A percentile compares a stretch with the other conserved stretches of the same genome.
These are phyloP conservation scores for Fusarium sp. DNA, from an alignment of 2,329 filamentous ascomycete species.

Conservation along the genomic window DNA sequence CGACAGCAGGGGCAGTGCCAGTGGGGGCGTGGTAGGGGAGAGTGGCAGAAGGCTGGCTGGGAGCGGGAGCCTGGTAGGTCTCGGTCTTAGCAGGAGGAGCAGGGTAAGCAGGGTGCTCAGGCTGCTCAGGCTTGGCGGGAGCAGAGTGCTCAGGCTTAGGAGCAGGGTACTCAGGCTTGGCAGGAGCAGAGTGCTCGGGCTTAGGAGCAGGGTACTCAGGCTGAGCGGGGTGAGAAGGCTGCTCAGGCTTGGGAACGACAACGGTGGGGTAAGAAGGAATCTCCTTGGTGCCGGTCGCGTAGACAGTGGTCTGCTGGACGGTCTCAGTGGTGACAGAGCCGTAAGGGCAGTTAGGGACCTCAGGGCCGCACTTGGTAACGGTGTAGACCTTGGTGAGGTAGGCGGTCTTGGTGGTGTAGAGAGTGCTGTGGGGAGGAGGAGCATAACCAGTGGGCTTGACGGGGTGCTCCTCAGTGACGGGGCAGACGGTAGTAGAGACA, in stretches of 20 bases:
- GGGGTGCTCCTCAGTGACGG: conserved; percentile 23
- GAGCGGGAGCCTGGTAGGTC: conserved; percentile 16
- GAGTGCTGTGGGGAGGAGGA: conserved; percentile 36
- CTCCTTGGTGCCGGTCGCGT: conserved; percentile 25
- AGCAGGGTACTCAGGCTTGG: conserved; percentile 8
- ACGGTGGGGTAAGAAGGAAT: conserved; percentile 36
- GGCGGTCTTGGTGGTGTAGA: conserved; percentile 47
- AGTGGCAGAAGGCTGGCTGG: conserved; percentile 38
- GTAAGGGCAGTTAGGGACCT: conserved; percentile 46
- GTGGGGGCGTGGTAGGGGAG: conserved; percentile 32
- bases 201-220: conserved; percentile 12
- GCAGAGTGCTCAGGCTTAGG: conserved; percentile 24
- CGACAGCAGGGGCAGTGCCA: conserved; percentile 32
- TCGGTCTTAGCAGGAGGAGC: conserved; percentile 24
- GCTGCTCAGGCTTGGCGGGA: conserved; percentile 15
- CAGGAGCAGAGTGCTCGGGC: conserved; percentile 3
- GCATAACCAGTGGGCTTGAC: conserved; percentile 25
- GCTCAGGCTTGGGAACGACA: conserved; percentile 23
- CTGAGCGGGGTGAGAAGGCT: conserved; percentile 7
- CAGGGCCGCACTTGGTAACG: conserved; percentile 47
- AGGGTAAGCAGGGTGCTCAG: conserved; percentile 11
- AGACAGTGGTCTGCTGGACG: conserved; percentile 19
- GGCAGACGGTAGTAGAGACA: conserved; percentile 9
- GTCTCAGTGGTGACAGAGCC: conserved; percentile 45
- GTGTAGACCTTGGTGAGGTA: conserved; percentile 49